Evolutionary conservation across 78 protist genomes (phyloP).

Genomic region (Dictyostelium intermedium): DNA sequence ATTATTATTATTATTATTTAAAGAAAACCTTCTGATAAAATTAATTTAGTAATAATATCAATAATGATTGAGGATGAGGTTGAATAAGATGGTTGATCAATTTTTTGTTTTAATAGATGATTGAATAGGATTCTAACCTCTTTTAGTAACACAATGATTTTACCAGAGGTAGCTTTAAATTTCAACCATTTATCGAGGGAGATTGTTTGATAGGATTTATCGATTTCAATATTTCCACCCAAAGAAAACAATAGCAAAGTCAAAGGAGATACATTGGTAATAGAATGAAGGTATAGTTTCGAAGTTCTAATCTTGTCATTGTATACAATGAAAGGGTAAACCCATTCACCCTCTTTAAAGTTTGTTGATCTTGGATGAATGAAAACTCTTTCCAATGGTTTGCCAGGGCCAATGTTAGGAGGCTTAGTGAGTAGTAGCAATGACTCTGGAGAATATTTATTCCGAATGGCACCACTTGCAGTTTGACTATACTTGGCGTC

Average conservation of each 20-base stretch:
- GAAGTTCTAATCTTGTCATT: slow-evolving; percentile 76
- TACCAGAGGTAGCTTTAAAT: slow-evolving; percentile 58
- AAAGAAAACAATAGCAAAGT: slow-evolving; percentile 86
- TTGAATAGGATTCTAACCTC: slow-evolving; percentile 47
- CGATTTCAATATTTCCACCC: slow-evolving; percentile 76
- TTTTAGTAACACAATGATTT: slow-evolving; percentile 36
- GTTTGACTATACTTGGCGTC: slow-evolving; percentile 60
- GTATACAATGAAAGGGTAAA: slow-evolving; percentile 50
- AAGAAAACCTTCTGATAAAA: slow-evolving; percentile 63
- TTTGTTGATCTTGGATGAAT: slow-evolving; percentile 81
- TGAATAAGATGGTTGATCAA: slow-evolving; percentile 44
- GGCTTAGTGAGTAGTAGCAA: neutral
- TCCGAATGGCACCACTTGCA: slow-evolving; percentile 83
- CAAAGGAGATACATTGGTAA: slow-evolving; percentile 67
- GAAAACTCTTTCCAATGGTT: slow-evolving; percentile 37
- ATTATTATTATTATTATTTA: neutral
- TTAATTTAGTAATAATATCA: slow-evolving; percentile 44
- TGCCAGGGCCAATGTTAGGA: neutral
- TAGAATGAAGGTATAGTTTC: slow-evolving; percentile 72
- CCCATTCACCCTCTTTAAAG: slow-evolving; percentile 45
- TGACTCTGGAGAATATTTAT: slow-evolving; percentile 76
- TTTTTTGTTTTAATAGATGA: slow-evolving; percentile 38
- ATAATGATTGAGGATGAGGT: slow-evolving; percentile 38
- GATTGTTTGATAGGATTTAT: slow-evolving; percentile 14
- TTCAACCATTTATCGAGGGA: slow-evolving; percentile 79